A percentile compares a stretch with the other conserved stretches of the same genome.
Conservation (phyloP, 495 filamentous ascomycete species). For the Daldinia vernicosa region DNA sequence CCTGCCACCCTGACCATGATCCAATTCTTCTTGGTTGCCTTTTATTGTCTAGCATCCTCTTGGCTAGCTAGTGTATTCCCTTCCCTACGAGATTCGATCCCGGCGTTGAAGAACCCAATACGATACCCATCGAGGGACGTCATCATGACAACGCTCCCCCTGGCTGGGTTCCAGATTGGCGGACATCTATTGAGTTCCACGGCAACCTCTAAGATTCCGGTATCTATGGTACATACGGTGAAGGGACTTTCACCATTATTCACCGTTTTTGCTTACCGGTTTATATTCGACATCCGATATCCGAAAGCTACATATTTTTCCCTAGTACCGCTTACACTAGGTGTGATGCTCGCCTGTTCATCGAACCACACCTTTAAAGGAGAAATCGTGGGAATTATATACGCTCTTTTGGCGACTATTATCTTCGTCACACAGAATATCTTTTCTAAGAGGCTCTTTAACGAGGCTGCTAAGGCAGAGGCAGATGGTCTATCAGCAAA, state of each 20-base stretch:
- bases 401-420: slow-evolving; percentile 84
- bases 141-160: slow-evolving; percentile 84
- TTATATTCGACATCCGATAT: slow-evolving; percentile 88
- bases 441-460: slow-evolving; percentile 98
- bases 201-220: slow-evolving; percentile 91
- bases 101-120: slow-evolving; percentile 83
- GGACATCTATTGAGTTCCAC: slow-evolving; percentile 94
- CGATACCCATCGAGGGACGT: slow-evolving; percentile 83
- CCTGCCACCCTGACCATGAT: slow-evolving; percentile 93
- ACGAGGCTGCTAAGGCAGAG: slow-evolving; percentile 85
- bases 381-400: slow-evolving; percentile 86
- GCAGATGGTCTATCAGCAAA: slow-evolving; percentile 66
- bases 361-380: slow-evolving; percentile 77
- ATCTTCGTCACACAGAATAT: slow-evolving; percentile 99
- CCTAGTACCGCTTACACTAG: slow-evolving; percentile 87
- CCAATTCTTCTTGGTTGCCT: slow-evolving; percentile 93
- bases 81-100: slow-evolving; percentile 69
- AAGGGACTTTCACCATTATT: slow-evolving; percentile 98
- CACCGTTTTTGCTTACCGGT: slow-evolving; percentile 91
- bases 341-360: slow-evolving; percentile 95
- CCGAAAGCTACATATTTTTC: slow-evolving; percentile 89
- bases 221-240: slow-evolving; percentile 97
- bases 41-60: slow-evolving; percentile 83
- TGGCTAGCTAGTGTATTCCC: slow-evolving; percentile 77
- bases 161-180: slow-evolving; percentile 91